A percentile compares a stretch with the other conserved stretches of the same genome.
These are phyloP conservation scores for Nitzschia sp. DNA, from an alignment of 108 stramenopile species.

Conservation along the genomic window DNA sequence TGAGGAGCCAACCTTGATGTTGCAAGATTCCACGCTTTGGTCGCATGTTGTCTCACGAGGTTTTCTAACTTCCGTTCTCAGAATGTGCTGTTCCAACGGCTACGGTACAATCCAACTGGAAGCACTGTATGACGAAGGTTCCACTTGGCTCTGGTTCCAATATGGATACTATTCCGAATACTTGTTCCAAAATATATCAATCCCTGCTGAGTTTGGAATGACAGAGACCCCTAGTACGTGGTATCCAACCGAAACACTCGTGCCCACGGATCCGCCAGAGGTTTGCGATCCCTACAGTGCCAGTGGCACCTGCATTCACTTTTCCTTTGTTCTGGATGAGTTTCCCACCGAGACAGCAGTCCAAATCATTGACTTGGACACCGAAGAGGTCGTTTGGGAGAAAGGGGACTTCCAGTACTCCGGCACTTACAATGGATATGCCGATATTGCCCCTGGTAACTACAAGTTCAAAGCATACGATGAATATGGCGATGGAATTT, in stretches of 20 bases:
- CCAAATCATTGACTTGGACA: not conserved
- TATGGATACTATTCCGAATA: not conserved
- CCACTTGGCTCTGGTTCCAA: not conserved
- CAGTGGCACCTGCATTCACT: not conserved
- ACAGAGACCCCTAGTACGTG: not conserved
- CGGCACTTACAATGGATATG: too few relatives aligned
- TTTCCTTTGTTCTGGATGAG: conserved; percentile 1
- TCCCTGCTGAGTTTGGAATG: not conserved
- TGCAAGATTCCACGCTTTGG: not conserved
- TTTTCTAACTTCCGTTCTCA: not conserved
- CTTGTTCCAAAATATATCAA: not conserved
- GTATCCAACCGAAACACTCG: too few relatives aligned
- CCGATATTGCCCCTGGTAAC: not conserved
- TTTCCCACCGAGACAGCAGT: not conserved
- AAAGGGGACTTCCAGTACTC: not conserved
- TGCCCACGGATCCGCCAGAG: too few relatives aligned
- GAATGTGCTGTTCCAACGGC: not conserved
- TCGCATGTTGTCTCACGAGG: not conserved
- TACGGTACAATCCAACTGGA: not conserved
- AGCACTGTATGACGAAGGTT: not conserved
- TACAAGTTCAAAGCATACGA: not conserved
- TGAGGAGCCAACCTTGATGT: too few relatives aligned
- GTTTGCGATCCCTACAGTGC: not conserved
- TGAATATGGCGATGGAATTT: conserved; percentile 5
- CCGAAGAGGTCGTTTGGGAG: not conserved